phyloP scores from a whole-genome alignment of 768 basidiomycete genomes.

The Russula vinacea region DNA sequence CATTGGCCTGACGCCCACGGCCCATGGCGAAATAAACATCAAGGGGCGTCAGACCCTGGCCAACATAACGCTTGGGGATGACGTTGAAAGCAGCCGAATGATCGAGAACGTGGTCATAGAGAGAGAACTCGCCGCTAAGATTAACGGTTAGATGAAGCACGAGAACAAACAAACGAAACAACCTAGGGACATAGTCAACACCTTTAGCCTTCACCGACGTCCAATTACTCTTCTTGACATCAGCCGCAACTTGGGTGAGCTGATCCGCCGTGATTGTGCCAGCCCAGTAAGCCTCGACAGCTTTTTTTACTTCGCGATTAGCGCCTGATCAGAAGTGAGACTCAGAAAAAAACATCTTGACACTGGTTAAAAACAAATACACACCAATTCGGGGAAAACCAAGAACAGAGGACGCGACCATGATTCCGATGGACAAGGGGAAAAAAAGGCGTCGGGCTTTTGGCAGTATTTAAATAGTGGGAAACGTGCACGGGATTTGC shows the following conservation, averaged over 20 bases:
- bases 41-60: constrained; percentile 79
- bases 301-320: constrained; percentile 95
- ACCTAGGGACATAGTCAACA: constrained; percentile 93
- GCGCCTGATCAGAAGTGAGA: constrained; percentile 52
- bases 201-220: constrained; percentile 75
- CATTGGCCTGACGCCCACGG: constrained; percentile 91
- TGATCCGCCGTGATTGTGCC: constrained; percentile 86
- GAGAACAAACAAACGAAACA: constrained; percentile 31
- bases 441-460: constrained; percentile 13
- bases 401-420: constrained; percentile 83
- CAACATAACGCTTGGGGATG: constrained; percentile 90
- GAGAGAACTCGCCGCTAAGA: constrained; percentile 90
- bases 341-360: constrained; percentile 3
- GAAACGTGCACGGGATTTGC: constrained; percentile 26
- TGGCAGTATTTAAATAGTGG: constrained; percentile 10
- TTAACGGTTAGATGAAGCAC: constrained; percentile 26
- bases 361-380: constrained; percentile 26
- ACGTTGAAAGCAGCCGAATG: constrained; percentile 95
- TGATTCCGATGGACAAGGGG: constrained; percentile 36
- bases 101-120: constrained; percentile 98
- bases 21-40: constrained; percentile 99
- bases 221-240: constrained; percentile 89
- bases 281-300: constrained; percentile 97
- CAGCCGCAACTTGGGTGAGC: constrained; percentile 81
- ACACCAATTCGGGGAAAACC: constrained; percentile 90